A percentile compares a stretch with the other conserved stretches of the same genome.
Conservation (phyloP, 176 grass and related monocot genomes). For the Bonia amplexicaulis region DNA sequence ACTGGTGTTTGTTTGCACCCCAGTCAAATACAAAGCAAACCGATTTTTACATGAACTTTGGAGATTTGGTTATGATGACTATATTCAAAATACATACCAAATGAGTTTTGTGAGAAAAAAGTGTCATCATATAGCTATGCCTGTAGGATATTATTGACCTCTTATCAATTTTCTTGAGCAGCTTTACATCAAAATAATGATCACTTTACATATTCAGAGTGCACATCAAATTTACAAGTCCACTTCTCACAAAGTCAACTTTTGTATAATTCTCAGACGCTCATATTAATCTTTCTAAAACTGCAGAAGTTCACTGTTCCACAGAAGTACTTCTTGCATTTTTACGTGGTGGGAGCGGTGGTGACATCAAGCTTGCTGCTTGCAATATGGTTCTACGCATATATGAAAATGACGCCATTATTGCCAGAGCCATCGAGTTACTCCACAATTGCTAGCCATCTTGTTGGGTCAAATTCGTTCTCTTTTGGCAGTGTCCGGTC, state of each 20-base stretch:
- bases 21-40: not conserved
- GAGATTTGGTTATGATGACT: not conserved
- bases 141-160: not conserved
- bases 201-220: not conserved
- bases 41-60: not conserved
- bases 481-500: constrained; percentile 46
- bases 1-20: not conserved
- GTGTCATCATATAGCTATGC: not conserved
- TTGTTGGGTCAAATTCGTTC: constrained; percentile 65
- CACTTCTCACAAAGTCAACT: not conserved
- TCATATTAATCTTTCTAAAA: constrained; percentile 12
- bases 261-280: not conserved
- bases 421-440: constrained; percentile 51
- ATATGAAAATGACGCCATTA: constrained; percentile 66
- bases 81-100: not conserved
- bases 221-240: not conserved
- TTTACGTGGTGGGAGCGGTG: constrained; percentile 59
- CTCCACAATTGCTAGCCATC: constrained; percentile 66
- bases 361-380: constrained; percentile 62
- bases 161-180: not conserved
- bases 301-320: constrained; percentile 88
- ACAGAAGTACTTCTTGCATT: constrained; percentile 93
- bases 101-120: not conserved
- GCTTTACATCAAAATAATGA: not conserved
- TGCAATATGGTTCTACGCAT: constrained; percentile 76